Evolutionary conservation across 2,329 filamentous ascomycete species (phyloP).

Genomic region (Cryphonectria radicalis): DNA sequence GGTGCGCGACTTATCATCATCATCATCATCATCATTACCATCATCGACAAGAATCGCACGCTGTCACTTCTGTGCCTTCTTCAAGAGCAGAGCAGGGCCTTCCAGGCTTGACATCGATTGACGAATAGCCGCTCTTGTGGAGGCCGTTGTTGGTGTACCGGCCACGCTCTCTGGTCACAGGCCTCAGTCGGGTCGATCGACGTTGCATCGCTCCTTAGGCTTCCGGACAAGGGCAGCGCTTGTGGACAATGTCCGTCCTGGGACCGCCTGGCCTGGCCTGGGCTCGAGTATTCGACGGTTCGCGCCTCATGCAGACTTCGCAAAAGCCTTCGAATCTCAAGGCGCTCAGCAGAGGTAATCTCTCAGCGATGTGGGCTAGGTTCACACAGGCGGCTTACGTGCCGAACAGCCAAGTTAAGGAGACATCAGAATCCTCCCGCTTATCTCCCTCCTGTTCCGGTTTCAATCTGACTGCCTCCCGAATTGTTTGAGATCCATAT

Average conservation of each 20-base stretch:
- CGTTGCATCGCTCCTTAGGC: slow-evolving; percentile 10
- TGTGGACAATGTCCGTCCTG: background rate
- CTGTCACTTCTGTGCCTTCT: background rate
- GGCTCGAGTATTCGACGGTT: background rate
- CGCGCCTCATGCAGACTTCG: slow-evolving; percentile 1
- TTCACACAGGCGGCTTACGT: background rate
- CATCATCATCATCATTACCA: background rate
- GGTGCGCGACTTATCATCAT: background rate
- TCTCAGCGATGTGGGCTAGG: background rate
- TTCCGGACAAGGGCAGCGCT: background rate
- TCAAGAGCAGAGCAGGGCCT: background rate
- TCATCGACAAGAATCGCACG: background rate
- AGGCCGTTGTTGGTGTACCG: background rate
- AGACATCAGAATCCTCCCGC: background rate
- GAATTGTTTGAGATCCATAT: background rate
- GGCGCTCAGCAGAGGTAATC: background rate
- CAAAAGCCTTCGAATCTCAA: background rate
- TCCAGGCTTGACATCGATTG: background rate
- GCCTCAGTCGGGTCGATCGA: slow-evolving; percentile 7
- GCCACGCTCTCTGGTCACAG: slow-evolving; percentile 5
- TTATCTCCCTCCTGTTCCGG: background rate
- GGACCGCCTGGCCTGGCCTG: background rate
- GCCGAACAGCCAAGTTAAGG: background rate
- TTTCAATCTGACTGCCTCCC: background rate
- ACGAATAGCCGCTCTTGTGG: slow-evolving; percentile 1